phyloP scores from a whole-genome alignment of 805 yeast species.

The Yarrowia osloensis region DNA sequence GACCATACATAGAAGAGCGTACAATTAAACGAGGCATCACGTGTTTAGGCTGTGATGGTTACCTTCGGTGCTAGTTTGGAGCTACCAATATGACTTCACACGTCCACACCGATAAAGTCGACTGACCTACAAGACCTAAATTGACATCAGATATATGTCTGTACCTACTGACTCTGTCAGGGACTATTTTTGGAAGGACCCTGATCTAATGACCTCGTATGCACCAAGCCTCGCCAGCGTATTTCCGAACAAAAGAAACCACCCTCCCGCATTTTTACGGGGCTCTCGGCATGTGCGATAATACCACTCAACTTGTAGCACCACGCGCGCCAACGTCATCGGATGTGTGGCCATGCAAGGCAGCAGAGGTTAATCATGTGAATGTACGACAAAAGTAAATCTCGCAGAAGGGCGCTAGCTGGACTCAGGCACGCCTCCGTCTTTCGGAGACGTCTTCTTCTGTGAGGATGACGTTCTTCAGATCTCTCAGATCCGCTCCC shows the following conservation, averaged over 20 bases:
- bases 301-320: not conserved
- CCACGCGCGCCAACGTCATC: not conserved
- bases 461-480: not conserved
- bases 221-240: not conserved
- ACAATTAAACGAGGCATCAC: too few relatives aligned
- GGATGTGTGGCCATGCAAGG: constrained; percentile 5
- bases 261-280: not conserved
- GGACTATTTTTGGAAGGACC: not conserved
- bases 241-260: not conserved
- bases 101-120: too few relatives aligned
- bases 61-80: too few relatives aligned
- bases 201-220: not conserved
- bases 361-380: constrained; percentile 14
- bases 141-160: too few relatives aligned
- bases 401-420: not conserved
- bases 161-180: too few relatives aligned
- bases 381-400: not conserved
- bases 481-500: not conserved
- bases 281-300: not conserved
- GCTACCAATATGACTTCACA: too few relatives aligned
- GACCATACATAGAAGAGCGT: too few relatives aligned
- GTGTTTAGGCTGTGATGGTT: too few relatives aligned
- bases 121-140: too few relatives aligned
- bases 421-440: not conserved
- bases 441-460: not conserved